Evolutionary conservation across 495 filamentous ascomycete species (phyloP).

Genomic region (Pseudotulostoma volvatum): DNA sequence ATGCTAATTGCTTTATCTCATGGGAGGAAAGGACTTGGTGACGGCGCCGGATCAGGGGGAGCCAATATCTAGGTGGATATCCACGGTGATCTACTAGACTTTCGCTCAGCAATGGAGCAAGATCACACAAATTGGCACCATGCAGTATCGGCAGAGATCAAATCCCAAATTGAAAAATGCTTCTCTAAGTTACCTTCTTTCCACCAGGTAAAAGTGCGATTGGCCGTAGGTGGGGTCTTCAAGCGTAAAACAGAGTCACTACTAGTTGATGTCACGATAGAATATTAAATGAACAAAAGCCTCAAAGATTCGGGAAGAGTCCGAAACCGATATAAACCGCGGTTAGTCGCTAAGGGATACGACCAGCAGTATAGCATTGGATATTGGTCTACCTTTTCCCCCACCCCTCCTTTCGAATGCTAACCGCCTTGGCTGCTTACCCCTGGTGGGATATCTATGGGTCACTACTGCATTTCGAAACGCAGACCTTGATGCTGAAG

Average conservation of each 20-base stretch:
- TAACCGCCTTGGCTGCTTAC: not conserved
- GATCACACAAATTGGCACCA: not conserved
- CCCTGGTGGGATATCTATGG: not conserved
- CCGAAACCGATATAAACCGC: not conserved
- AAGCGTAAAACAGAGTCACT: not conserved
- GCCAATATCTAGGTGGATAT: not conserved
- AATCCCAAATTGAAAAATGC: not conserved
- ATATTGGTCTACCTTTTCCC: not conserved
- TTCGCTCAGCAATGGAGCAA: not conserved
- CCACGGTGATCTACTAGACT: not conserved
- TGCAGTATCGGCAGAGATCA: not conserved
- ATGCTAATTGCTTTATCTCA: not conserved
- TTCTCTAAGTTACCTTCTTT: not conserved
- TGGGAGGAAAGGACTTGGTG: not conserved
- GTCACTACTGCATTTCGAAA: not conserved
- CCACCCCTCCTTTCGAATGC: not conserved
- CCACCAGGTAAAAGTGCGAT: not conserved
- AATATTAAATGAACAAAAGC: not conserved
- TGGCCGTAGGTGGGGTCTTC: not conserved
- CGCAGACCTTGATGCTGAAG: not conserved
- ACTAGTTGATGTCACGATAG: not conserved
- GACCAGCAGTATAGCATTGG: not conserved
- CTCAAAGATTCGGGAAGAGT: not conserved
- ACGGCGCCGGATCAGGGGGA: not conserved
- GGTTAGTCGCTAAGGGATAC: not conserved